Percentiles rank a stretch among this genome's conserved stretches.
Conservation (phyloP, 176 grass and related monocot genomes). For the Oryza glaberrima region DNA sequence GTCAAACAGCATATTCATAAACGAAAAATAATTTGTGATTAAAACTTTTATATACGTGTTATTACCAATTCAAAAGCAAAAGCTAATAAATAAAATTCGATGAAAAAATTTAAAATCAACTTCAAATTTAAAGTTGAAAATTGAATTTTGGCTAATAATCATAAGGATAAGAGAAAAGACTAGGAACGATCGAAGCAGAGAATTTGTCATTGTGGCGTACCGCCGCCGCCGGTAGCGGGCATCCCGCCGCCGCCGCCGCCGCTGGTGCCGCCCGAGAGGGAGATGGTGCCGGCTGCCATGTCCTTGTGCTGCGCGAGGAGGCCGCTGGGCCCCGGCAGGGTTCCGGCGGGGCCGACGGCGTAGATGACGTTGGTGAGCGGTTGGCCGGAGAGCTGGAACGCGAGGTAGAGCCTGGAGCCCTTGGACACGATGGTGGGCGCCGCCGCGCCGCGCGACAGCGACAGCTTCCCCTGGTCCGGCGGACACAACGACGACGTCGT, state of each 20-base stretch:
- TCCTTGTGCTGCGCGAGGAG: conserved; percentile 37
- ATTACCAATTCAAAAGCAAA: no score
- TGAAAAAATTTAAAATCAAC: no score
- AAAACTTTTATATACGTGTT: no score
- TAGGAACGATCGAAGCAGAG: background rate
- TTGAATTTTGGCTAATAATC: no score
- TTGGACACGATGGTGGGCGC: conserved; percentile 43
- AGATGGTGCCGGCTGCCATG: conserved; percentile 44
- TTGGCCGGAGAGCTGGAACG: conserved; percentile 53
- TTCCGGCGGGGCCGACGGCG: conserved; percentile 42
- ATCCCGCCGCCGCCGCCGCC: background rate
- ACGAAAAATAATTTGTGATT: no score
- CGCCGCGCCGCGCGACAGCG: conserved; percentile 5
- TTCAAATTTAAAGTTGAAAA: no score
- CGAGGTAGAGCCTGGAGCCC: conserved; percentile 56
- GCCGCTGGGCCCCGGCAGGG: conserved; percentile 24
- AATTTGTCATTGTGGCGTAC: background rate
- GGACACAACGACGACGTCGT: conserved; percentile 44
- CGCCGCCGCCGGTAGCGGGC: conserved; percentile 30
- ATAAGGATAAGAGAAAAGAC: no score
- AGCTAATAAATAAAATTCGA: no score
- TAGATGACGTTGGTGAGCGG: conserved; percentile 44
- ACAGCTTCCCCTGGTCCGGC: conserved; percentile 54
- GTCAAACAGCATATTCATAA: no score
- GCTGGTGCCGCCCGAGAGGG: conserved; percentile 13